Conservation (phyloP, 140 eudicot genomes). For the Senecio squalidus region DNA sequence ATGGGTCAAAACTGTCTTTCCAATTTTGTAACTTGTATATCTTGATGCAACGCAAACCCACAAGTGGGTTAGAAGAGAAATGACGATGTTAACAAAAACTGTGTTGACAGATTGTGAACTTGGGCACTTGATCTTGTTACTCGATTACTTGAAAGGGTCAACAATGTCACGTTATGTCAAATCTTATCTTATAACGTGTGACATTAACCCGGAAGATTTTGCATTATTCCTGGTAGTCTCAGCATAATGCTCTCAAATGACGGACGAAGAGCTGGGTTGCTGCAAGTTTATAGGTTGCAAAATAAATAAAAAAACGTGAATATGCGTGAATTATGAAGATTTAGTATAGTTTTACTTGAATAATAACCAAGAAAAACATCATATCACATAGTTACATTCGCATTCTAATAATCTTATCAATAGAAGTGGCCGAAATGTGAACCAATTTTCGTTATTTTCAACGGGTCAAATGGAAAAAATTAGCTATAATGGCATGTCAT, state of each 20-base stretch:
- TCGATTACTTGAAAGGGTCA: not conserved
- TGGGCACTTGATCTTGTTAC: no score
- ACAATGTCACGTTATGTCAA: not conserved
- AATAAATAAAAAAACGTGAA: not conserved
- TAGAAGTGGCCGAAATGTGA: not conserved
- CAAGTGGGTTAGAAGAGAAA: no score
- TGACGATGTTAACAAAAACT: no score
- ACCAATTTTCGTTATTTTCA: not conserved
- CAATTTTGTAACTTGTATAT: no score
- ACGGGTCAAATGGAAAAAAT: not conserved
- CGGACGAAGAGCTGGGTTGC: slow-evolving; percentile 22
- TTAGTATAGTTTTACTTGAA: not conserved
- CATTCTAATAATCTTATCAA: not conserved
- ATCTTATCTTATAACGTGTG: no score
- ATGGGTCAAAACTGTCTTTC: no score
- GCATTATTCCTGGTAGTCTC: slow-evolving; percentile 47
- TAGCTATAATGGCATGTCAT: not conserved
- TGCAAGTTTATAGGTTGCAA: not conserved
- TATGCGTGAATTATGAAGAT: slow-evolving; percentile 3
- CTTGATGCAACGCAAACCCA: no score
- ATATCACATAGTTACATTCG: not conserved
- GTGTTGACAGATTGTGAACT: no score
- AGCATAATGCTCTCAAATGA: slow-evolving; percentile 61
- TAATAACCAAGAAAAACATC: not conserved
- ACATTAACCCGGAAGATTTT: slow-evolving; percentile 20